Percentiles rank a stretch among this genome's conserved stretches.
Conservation (phyloP, 768 basidiomycete genomes). For the Grammothele lineata region DNA sequence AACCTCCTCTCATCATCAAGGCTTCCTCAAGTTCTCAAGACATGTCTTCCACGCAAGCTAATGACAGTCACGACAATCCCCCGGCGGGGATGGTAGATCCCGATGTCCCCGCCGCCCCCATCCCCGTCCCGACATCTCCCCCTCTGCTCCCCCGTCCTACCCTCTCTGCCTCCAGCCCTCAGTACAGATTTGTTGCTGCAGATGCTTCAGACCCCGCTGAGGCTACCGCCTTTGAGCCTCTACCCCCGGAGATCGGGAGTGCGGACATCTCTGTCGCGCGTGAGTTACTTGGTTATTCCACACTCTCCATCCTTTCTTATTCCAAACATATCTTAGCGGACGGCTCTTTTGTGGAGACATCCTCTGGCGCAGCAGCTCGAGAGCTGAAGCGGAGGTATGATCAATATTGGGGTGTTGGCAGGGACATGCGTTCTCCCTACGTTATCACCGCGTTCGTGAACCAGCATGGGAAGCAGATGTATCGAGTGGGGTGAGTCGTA, state of each 20-base stretch:
- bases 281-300: conserved; percentile 17
- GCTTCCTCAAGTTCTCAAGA: conserved; percentile 3
- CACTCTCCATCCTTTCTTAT: background rate
- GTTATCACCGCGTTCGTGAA: conserved; percentile 80
- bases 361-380: conserved; percentile 69
- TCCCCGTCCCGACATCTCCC: conserved; percentile 12
- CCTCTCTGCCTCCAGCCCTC: conserved; percentile 1
- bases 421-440: conserved; percentile 69
- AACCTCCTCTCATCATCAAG: background rate
- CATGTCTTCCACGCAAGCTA: conserved; percentile 14
- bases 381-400: conserved; percentile 78
- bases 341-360: conserved; percentile 75
- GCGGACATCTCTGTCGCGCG: conserved; percentile 31
- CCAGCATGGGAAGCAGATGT: conserved; percentile 75
- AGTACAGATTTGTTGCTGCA: conserved; percentile 2
- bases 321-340: conserved; percentile 45
- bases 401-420: conserved; percentile 59
- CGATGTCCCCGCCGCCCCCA: conserved; percentile 2
- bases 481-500: conserved; percentile 65
- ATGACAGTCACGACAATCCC: conserved; percentile 11
- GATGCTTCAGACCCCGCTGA: conserved; percentile 4
- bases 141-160: conserved; percentile 8
- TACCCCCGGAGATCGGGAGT: conserved; percentile 27
- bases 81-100: conserved; percentile 1
- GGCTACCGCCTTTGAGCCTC: conserved; percentile 4